Base-by-base conservation (phyloP, 176 grass and related monocot species). In the Musa beccarii region DNA sequence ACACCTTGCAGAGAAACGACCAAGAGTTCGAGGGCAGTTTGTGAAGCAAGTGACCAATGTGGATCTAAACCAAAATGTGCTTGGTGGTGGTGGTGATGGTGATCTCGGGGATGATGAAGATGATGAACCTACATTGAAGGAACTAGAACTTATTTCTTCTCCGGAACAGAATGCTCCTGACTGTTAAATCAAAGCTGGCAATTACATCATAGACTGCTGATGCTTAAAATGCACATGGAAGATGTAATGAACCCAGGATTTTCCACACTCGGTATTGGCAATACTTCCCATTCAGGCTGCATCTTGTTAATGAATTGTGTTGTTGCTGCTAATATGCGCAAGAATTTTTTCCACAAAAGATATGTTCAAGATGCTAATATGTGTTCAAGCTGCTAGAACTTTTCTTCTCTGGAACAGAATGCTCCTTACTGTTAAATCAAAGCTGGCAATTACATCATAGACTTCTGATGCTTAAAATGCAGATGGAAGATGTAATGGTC, bases 11-110 rank as follows among this genome's bases (percentile, higher is more conserved):
- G 88, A 98, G 75, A 91, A 83, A 2, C 91, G 95, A 83, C 95
- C 78, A 4, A 91, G 90, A 71, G 81, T 98, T 29, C 81, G 88
- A 73, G 95, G 95, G 17, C 95, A 98, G n/a, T 98, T 98, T 79
- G 95, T 93, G 64, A 89, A 91, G 65, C 88, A 94, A 49, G 49
- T 77, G 73, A 80, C 73, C 68, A 85, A 84, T 71, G 61, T 76
- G 8, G 91, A 89, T 81, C 75, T 91, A 78, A 59, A 73, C 23
- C 56, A 52, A 24, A 71, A 56, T 54, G 69, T 59, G 23, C 85
- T 80, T 43, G 34, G 34, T 83, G 81, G 81, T 83, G 81, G 81
- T 4, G 4, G 34, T 76, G 83, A 82, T 85, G 86, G 89, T 87
- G 74, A 87, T 51, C 87, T 88, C 84, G 88, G 93, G n/a, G 84